Conservation (phyloP, 148 eudicot genomes). For the Rheum nobile region DNA sequence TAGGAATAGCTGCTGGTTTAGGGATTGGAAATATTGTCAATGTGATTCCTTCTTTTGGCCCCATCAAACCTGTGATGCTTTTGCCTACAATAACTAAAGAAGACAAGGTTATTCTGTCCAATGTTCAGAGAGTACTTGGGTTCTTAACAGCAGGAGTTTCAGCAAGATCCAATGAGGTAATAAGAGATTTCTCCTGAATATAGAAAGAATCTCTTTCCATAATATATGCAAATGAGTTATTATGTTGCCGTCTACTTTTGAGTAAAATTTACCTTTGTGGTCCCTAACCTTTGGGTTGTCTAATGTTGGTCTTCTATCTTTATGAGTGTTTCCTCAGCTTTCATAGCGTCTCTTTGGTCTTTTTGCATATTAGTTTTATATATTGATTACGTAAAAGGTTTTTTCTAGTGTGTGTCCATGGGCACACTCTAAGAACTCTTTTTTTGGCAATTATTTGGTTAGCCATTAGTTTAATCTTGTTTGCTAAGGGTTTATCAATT, state of each 20-base stretch:
- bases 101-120: slow-evolving; percentile 74
- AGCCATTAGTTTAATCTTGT: too few species aligned
- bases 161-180: slow-evolving; percentile 14
- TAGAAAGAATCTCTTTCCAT: background rate
- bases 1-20: slow-evolving; percentile 42
- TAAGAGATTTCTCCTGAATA: background rate
- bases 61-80: slow-evolving; percentile 53
- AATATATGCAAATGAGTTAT: background rate
- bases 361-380: too few species aligned
- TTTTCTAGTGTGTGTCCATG: too few species aligned
- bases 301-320: too few species aligned
- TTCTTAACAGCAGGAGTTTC: slow-evolving; percentile 79
- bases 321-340: background rate
- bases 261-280: too few species aligned
- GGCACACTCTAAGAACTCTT: too few species aligned
- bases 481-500: too few species aligned
- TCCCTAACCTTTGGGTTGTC: too few species aligned
- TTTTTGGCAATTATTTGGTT: too few species aligned
- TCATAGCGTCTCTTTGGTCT: background rate
- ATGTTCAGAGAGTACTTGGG: slow-evolving; percentile 67
- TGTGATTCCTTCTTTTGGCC: slow-evolving; percentile 68
- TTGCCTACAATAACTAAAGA: slow-evolving; percentile 75
- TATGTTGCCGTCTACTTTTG: background rate
- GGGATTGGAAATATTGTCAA: slow-evolving; percentile 63
- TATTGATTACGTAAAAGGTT: too few species aligned